Evolutionary conservation across 176 grass and related monocot species (phyloP).

Genomic region (Panicum miliaceum): DNA sequence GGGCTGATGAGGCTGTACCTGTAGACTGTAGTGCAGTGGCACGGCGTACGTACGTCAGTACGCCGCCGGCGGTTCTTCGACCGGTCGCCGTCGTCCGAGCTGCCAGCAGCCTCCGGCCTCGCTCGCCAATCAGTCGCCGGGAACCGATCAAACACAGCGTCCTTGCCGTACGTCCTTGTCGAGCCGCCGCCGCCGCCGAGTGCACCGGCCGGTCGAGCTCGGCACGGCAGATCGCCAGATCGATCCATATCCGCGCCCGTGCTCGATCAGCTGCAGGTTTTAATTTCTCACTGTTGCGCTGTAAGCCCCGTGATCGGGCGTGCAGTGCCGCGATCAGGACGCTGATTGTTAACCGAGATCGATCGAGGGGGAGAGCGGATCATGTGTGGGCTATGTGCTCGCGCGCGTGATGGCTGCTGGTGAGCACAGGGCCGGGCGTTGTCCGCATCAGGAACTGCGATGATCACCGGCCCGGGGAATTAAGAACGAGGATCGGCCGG

Average conservation of each 20-base stretch:
- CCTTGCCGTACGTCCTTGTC: conserved; percentile 43
- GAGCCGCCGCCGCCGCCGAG: conserved; percentile 12
- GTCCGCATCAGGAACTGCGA: background rate
- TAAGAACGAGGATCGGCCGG: conserved; percentile 6
- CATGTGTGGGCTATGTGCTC: background rate
- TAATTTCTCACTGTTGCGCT: background rate
- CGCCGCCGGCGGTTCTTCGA: background rate
- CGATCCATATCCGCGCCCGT: background rate
- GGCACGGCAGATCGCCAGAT: background rate
- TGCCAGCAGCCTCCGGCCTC: background rate
- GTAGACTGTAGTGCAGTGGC: background rate
- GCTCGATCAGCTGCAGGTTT: background rate
- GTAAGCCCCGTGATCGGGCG: conserved; percentile 12
- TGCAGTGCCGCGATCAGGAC: conserved; percentile 19
- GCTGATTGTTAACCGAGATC: background rate
- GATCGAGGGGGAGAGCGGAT: background rate
- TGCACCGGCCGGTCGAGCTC: background rate
- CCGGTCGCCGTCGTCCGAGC: background rate
- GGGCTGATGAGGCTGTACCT: background rate
- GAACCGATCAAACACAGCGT: conserved; percentile 12
- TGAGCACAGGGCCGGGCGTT: background rate
- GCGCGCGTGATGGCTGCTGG: background rate
- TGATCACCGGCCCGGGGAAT: background rate
- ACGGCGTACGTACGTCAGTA: background rate
- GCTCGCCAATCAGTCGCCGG: background rate